Base-by-base conservation (phyloP, 208 protist species). In the Trypanosoma congolense region DNA sequence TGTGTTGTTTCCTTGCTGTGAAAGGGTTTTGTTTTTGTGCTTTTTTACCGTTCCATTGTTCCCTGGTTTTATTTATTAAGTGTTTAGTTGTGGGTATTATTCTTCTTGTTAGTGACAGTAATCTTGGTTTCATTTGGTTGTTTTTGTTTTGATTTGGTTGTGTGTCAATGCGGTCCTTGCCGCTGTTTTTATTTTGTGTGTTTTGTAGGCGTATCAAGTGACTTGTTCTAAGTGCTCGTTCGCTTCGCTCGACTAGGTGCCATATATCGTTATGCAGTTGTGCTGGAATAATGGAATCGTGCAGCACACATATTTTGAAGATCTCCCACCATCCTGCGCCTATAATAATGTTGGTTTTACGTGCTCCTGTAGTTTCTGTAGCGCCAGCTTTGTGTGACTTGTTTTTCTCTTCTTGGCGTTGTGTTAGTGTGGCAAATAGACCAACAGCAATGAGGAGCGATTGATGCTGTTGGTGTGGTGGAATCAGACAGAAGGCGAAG, bases 371-470 rank as follows among this genome's bases (percentile, higher is more conserved):
- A n/a, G 24, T 28, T 33, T 22, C 16, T 25, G 4, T 8, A 38
- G 21, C 35, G 24, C 48, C 46, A 22, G 49, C 25, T 19, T 28
- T 50, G 3, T 14, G 38, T 6, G 4, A 3, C 9, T 30, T 30
- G 49, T 36, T 25, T 4, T 21, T 52, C 14, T 68, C 29, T 29
- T 31, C 43, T 42, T 87, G 75, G 3, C 80, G 75, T 5, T 53
- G 61, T 16, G 67, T 66, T 2, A 87, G 53, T 46, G 75, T 75
- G 5, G 64, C 75, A 36, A 76, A 56, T 4, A 87, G 49, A 4
- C 76, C 76, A 3, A 87, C 70, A 45, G 65, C 60, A 30, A 80
- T 45, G 21, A 87, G 70, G 24, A 77, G 50, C 33, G 75, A 80
- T 52, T 83, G 75, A 28, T 69, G 60, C 1, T 65, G 63, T 31